These are phyloP conservation scores for Geotrichum klebahnii DNA, from an alignment of 1,139 yeast genomes.

Conservation along the genomic window DNA sequence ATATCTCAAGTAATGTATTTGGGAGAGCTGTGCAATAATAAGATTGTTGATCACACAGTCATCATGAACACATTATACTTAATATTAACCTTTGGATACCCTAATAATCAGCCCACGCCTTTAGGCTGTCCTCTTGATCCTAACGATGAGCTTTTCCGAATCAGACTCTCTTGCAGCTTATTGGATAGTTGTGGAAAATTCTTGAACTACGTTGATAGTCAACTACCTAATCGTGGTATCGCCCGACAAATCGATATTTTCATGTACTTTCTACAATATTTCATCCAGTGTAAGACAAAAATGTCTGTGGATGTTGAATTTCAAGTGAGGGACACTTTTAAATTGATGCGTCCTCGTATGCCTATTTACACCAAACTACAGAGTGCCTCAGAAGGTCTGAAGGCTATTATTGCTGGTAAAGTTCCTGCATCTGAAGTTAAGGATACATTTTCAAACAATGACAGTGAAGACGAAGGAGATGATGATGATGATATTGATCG, in stretches of 20 bases:
- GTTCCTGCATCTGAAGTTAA: slow-evolving; percentile 23
- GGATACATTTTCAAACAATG: slow-evolving; percentile 28
- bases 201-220: slow-evolving; percentile 23
- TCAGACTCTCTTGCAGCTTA: slow-evolving; percentile 50
- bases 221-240: slow-evolving; percentile 21
- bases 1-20: slow-evolving; percentile 60
- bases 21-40: slow-evolving; percentile 52
- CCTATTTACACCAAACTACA: slow-evolving; percentile 42
- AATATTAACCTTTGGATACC: slow-evolving; percentile 65
- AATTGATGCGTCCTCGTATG: slow-evolving; percentile 37
- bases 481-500: slow-evolving; percentile 22
- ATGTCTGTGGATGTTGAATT: slow-evolving; percentile 68
- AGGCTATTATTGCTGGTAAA: slow-evolving; percentile 24
- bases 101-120: slow-evolving; percentile 57
- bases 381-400: slow-evolving; percentile 31
- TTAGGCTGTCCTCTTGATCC: slow-evolving; percentile 49
- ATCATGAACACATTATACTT: slow-evolving; percentile 55
- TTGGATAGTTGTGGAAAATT: slow-evolving; percentile 34
- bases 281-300: slow-evolving; percentile 58
- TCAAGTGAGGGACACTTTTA: slow-evolving; percentile 47
- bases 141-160: slow-evolving; percentile 67
- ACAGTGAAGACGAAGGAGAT: slow-evolving; percentile 29
- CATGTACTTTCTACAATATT: slow-evolving; percentile 67
- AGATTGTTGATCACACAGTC: slow-evolving; percentile 48
- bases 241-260: slow-evolving; percentile 45